Evolutionary conservation across 345 rosid species (phyloP), one percentile per base, ranked within the genome.

Genomic region (Rhizophora mangle): DNA sequence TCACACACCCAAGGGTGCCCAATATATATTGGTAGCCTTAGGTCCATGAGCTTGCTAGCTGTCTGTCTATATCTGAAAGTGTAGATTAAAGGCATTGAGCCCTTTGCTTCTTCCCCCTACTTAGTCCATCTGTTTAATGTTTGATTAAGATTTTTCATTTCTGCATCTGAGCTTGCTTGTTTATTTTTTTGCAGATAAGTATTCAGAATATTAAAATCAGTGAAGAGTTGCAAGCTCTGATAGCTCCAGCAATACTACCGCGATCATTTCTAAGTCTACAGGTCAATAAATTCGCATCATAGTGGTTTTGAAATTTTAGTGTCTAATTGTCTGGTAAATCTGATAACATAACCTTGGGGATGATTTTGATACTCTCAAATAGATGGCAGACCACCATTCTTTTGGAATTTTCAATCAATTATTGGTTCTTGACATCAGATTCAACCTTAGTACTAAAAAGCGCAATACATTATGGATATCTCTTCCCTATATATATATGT

Each of bases 211-310:
- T 93, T 62, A 87, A 78, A 68, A 91, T 93, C 82, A 90, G 85
- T 65, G 91, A 86, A 66, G 83, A 85, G 76, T 69, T 91, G 76
- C 97, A 91, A 84, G 84, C 90, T 76, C 72, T 91, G 29, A 85
- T 91, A 36, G 88, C 96, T 83, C 98, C 97, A 62, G 98, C 98
- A 6, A 24, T 94, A 64, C 81, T 91, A 30, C 97, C 97, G 5
- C 86, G 97, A 49, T 84, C 94, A 43, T 89, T 86, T 68, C 60
- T 89, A 65, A 93, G 82, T 81, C 83, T 93, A 60, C 96, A 91
- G 92, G 97, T 91, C 51, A 66, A 15, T 60, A 3, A 43, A 43
- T 39, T 9, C 63, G 8, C 39, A 39, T 52, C 49, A 47, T 22
- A 15, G 49, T 20, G 37, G 39, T 21, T 68, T 36, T 53, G 32